Base-by-base conservation (phyloP, 192 early-diverging fungal species). In the Helicostylum pulchrum region DNA sequence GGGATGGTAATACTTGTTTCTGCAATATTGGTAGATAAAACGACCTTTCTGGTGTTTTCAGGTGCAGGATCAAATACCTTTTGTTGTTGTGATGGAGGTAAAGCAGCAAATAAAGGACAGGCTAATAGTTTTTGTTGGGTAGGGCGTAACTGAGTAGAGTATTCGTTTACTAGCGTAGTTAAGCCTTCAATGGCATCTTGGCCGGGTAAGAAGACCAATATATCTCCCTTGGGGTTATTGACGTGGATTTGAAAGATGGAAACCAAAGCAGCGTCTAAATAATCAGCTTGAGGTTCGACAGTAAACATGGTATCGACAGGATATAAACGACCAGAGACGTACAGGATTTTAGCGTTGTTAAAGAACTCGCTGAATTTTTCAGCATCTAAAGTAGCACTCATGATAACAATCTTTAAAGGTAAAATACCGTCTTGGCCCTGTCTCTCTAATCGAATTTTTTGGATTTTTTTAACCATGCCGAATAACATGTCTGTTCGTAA, bases 1-100 rank as follows among this genome's bases (percentile, higher is more conserved):
- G 87, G 86, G 49, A 99, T 95, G 0, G 97, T 99, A 62, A 99
- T 89, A 62, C 91, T 94, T 0, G 97, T 97, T 80, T 99, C 97
- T 15, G 97, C 97, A 73, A 99, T 94, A 72, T 99, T 99, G 0
- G 97, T 99, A 0, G 94, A 85, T 31, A 99, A 77, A 64, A 99
- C 92, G 8, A 97, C 85, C 70, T 99, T 99, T 14, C 97, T 85
- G 2, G 88, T 87, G 30, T 86, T 86, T 26, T 77, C 83, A 2
- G 96, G 97, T 10, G 93, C 85, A 6, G 88, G 86, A 36, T 92
- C 86, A 80, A 99, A 99, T 20, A 97, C 94, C 49, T 77, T 75
- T 59, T 92, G 83, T 68, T 99, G 97, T 42, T 94, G 92, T 6
- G 86, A 81, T 2, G 91, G 84, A 17, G 96, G 94, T 34, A 95